Percentiles rank a stretch among this genome's conserved stretches.
phyloP scores from a whole-genome alignment of 2,329 filamentous ascomycete genomes.

The Aspergillaceae sp. region DNA sequence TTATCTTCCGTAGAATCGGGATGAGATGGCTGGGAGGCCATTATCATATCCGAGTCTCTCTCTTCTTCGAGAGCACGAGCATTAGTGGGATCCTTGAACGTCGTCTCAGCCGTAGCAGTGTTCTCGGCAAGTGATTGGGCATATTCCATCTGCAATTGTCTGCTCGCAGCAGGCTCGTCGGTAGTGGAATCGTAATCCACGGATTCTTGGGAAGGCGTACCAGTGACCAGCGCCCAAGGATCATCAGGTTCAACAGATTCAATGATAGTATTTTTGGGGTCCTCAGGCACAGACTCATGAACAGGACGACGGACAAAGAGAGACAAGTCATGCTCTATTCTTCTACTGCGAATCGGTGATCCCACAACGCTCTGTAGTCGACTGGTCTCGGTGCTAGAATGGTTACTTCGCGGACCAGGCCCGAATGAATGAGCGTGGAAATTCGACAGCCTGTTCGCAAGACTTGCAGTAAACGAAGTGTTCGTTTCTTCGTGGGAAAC shows the following conservation, averaged over 20 bases:
- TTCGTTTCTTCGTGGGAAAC: constrained; percentile 1
- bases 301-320: background rate
- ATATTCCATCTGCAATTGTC: background rate
- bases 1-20: background rate
- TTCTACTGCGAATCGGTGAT: too few species aligned
- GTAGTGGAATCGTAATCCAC: background rate
- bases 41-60: background rate
- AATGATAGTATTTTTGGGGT: background rate
- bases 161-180: background rate
- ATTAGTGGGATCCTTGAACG: background rate
- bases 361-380: too few species aligned
- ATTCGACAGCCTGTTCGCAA: constrained; percentile 16
- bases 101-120: too few species aligned
- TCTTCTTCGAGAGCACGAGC: background rate
- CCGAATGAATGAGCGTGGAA: constrained; percentile 18
- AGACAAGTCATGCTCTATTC: too few species aligned
- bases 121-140: background rate
- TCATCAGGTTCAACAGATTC: background rate
- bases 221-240: background rate
- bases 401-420: constrained; percentile 3
- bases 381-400: constrained; percentile 5
- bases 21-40: background rate
- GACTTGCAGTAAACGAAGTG: constrained; percentile 18
- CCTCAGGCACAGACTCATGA: background rate
- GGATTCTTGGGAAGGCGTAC: background rate